These are phyloP conservation scores for Neurospora sp. DNA, from an alignment of 495 filamentous ascomycete genomes.

Conservation along the genomic window DNA sequence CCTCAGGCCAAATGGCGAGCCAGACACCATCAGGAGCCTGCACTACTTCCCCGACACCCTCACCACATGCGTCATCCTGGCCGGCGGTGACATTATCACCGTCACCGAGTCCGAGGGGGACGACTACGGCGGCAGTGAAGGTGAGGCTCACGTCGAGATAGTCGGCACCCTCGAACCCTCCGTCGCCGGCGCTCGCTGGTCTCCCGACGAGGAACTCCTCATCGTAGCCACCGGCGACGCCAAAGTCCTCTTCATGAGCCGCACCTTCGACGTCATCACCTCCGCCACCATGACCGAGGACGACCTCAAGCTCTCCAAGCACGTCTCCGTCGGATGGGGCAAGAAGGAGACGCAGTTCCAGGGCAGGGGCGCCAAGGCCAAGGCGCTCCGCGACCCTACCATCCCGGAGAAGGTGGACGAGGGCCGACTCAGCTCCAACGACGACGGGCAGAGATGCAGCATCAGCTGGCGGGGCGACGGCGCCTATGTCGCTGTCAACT, in stretches of 20 bases:
- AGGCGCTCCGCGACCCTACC: conserved; percentile 83
- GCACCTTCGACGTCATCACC: conserved; percentile 74
- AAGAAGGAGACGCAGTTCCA: conserved; percentile 98
- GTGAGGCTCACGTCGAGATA: conserved; percentile 66
- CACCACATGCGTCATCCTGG: conserved; percentile 72
- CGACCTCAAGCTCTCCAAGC: conserved; percentile 79
- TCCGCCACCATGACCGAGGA: conserved; percentile 59
- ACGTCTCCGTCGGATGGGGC: conserved; percentile 97
- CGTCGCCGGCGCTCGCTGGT: conserved; percentile 85
- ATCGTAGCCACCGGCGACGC: conserved; percentile 68
- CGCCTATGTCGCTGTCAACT: conserved; percentile 79
- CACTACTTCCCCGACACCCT: conserved; percentile 76
- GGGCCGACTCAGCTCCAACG: conserved; percentile 59
- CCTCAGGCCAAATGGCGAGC: conserved; percentile 54
- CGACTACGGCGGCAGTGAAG: too few species aligned
- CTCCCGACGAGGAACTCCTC: conserved; percentile 86
- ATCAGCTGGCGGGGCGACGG: conserved; percentile 96
- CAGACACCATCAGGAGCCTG: conserved; percentile 62
- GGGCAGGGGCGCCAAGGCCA: conserved; percentile 83
- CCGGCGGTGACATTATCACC: conserved; percentile 80
- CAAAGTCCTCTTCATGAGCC: conserved; percentile 85
- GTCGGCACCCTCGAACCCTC: conserved; percentile 87
- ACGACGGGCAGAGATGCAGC: conserved; percentile 50
- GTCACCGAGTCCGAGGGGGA: conserved; percentile 40
- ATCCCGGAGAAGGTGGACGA: conserved; percentile 89